These are phyloP conservation scores for Pseudocercospora vitis DNA, from an alignment of 2,329 filamentous ascomycete species.

Conservation along the genomic window DNA sequence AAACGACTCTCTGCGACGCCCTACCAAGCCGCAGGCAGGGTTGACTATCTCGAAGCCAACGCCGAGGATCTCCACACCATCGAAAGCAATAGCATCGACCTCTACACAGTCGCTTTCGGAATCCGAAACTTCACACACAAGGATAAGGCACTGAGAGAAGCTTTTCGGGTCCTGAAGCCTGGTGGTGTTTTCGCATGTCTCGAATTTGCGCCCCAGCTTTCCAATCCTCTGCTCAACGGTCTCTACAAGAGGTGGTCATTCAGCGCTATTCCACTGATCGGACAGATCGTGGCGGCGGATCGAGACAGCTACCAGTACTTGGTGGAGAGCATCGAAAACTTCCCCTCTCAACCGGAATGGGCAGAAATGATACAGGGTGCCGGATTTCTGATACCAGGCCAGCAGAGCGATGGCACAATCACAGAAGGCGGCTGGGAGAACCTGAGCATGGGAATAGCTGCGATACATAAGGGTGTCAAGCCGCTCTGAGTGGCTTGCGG, in stretches of 20 bases:
- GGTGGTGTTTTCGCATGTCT: conserved; percentile 95
- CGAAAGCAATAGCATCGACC: conserved; percentile 71
- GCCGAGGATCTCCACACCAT: conserved; percentile 73
- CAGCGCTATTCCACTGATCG: conserved; percentile 88
- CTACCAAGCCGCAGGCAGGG: conserved; percentile 55
- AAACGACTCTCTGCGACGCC: conserved; percentile 69
- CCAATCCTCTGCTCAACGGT: conserved; percentile 73
- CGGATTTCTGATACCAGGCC: conserved; percentile 77
- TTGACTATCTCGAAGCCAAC: conserved; percentile 85
- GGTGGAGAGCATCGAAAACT: conserved; percentile 94
- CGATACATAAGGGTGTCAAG: conserved; percentile 96
- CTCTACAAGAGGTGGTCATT: conserved; percentile 97
- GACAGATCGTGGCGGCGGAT: conserved; percentile 90
- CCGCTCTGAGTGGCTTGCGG: too few species aligned
- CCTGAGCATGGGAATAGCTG: conserved; percentile 86
- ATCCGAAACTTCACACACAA: conserved; percentile 98
- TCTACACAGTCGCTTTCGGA: conserved; percentile 97
- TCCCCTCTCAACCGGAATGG: conserved; percentile 84
- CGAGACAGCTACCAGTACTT: conserved; percentile 97
- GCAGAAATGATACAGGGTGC: conserved; percentile 77
- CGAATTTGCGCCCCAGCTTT: conserved; percentile 82
- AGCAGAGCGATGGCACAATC: conserved; percentile 35
- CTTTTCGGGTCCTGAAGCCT: conserved; percentile 84
- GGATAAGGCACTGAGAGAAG: conserved; percentile 75
- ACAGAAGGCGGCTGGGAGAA: conserved; percentile 76